These are phyloP conservation scores for Penicillium waksmanii DNA, from an alignment of 495 filamentous ascomycete species.

Conservation along the genomic window DNA sequence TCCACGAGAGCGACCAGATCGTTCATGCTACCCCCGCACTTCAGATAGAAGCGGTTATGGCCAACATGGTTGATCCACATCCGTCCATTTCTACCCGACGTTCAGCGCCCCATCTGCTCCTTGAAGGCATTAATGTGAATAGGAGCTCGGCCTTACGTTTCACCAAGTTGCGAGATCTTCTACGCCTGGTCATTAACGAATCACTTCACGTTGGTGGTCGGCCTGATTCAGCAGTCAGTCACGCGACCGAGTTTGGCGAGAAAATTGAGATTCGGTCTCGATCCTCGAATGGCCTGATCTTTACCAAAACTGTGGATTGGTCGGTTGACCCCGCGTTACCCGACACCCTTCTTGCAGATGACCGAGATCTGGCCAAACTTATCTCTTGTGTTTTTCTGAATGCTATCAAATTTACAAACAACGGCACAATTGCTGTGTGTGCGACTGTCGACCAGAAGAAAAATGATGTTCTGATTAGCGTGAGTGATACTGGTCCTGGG, in stretches of 20 bases:
- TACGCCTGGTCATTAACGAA: slow-evolving; percentile 70
- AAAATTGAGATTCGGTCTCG: slow-evolving; percentile 64
- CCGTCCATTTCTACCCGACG: slow-evolving; percentile 47
- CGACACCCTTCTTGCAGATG: slow-evolving; percentile 68
- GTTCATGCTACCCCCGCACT: slow-evolving; percentile 44
- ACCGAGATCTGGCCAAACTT: slow-evolving; percentile 73
- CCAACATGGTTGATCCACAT: slow-evolving; percentile 45
- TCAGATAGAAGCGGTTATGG: slow-evolving; percentile 48
- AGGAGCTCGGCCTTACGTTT: slow-evolving; percentile 53
- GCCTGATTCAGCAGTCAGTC: slow-evolving; percentile 68
- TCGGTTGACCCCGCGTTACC: slow-evolving; percentile 67
- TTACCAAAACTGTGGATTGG: slow-evolving; percentile 67
- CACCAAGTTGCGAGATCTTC: slow-evolving; percentile 65
- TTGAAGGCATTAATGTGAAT: slow-evolving; percentile 53
- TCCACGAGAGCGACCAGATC: slow-evolving; percentile 54
- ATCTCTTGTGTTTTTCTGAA: slow-evolving; percentile 77
- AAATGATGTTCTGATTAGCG: slow-evolving; percentile 62
- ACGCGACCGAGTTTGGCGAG: slow-evolving; percentile 65
- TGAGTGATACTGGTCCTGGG: slow-evolving; percentile 73
- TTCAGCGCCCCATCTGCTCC: slow-evolving; percentile 44
- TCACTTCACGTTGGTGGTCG: slow-evolving; percentile 71
- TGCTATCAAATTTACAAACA: slow-evolving; percentile 79
- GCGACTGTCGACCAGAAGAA: slow-evolving; percentile 54
- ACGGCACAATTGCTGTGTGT: slow-evolving; percentile 64
- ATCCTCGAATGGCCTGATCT: slow-evolving; percentile 61